Conservation (phyloP, 495 filamentous ascomycete species). For the Evansstolkia leycettana region DNA sequence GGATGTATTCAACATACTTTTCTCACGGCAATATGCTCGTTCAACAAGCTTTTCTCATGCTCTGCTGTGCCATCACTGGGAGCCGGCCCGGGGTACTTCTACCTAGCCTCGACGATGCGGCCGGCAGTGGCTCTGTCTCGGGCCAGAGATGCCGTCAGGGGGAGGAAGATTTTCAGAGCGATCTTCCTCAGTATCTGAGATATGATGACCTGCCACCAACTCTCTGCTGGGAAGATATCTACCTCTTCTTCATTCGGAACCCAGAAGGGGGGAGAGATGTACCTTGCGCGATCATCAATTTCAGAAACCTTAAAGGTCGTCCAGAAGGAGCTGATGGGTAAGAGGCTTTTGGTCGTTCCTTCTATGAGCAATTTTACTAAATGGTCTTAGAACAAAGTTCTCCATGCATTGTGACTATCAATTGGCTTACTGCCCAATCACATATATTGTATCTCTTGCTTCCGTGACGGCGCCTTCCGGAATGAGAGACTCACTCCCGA, state of each 20-base stretch:
- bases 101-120: conserved; percentile 10
- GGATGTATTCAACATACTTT: conserved; percentile 17
- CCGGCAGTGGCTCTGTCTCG: conserved; percentile 5
- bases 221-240: conserved; percentile 18
- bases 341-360: background rate
- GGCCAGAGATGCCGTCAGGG: conserved; percentile 13
- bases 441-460: conserved; percentile 17
- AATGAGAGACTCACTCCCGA: conserved; percentile 15
- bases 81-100: conserved; percentile 15
- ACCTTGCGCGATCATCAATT: conserved; percentile 17
- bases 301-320: conserved; percentile 17
- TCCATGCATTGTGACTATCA: conserved; percentile 21
- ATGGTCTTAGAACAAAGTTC: conserved; percentile 21
- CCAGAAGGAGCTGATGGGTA: conserved; percentile 16
- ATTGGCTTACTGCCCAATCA: conserved; percentile 18
- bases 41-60: conserved; percentile 14
- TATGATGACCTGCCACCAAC: conserved; percentile 14
- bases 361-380: too few species aligned
- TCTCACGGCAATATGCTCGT: conserved; percentile 18
- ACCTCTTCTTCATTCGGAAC: conserved; percentile 18
- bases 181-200: conserved; percentile 14
- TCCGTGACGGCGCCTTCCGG: conserved; percentile 15
- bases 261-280: conserved; percentile 14
- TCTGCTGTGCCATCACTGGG: conserved; percentile 21
- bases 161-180: conserved; percentile 11